These are phyloP conservation scores for Reutealis trisperma DNA, from an alignment of 345 rosid genomes.

Conservation along the genomic window DNA sequence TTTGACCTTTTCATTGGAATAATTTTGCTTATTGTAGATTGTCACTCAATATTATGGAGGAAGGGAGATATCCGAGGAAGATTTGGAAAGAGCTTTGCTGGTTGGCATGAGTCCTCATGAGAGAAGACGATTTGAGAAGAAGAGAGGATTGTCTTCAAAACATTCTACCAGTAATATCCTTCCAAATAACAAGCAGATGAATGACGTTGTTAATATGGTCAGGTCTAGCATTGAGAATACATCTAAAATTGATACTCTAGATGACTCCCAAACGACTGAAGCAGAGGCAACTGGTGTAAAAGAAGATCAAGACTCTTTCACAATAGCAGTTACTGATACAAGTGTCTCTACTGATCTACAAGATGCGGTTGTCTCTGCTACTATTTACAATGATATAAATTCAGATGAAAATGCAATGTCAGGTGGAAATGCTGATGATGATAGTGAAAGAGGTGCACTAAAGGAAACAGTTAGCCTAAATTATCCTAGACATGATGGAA, in stretches of 20 bases:
- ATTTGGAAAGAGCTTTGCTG: constrained; percentile 81
- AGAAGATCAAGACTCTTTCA: constrained; percentile 20
- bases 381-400: constrained; percentile 22
- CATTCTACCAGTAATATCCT: constrained; percentile 20
- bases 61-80: constrained; percentile 74
- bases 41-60: constrained; percentile 88
- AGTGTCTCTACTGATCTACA: constrained; percentile 23
- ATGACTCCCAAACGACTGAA: constrained; percentile 17
- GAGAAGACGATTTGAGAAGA: constrained; percentile 67
- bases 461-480: constrained; percentile 28
- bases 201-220: constrained; percentile 10
- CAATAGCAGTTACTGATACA: constrained; percentile 19
- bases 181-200: constrained; percentile 36
- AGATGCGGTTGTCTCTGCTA: constrained; percentile 18
- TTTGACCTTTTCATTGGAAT: background rate
- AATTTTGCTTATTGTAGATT: constrained; percentile 22
- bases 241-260: constrained; percentile 17
- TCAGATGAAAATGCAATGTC: constrained; percentile 27
- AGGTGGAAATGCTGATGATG: constrained; percentile 36
- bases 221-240: constrained; percentile 18
- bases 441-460: constrained; percentile 12
- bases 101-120: constrained; percentile 92
- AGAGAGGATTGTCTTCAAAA: constrained; percentile 54
- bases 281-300: constrained; percentile 15
- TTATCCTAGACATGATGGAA: constrained; percentile 34